Conservation (phyloP, 768 basidiomycete genomes). For the Floccularia luteovirens region DNA sequence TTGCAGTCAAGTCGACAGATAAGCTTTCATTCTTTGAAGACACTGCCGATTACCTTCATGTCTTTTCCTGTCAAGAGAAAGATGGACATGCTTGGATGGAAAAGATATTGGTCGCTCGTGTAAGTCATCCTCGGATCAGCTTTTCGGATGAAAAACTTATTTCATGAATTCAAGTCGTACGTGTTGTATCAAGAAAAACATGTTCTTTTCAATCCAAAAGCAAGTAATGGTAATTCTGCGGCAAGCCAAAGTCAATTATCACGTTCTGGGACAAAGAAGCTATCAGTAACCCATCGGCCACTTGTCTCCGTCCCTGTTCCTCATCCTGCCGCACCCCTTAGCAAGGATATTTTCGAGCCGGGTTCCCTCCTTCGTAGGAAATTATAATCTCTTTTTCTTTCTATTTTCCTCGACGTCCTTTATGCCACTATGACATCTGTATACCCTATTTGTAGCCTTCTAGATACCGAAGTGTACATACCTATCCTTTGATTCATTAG, state of each 20-base stretch:
- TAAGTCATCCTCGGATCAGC: conserved; percentile 27
- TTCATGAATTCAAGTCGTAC: conserved; percentile 49
- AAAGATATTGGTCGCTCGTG: conserved; percentile 74
- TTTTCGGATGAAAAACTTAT: background rate
- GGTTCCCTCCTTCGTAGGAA: conserved; percentile 65
- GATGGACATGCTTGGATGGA: conserved; percentile 78
- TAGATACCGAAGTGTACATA: background rate
- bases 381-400: conserved; percentile 15
- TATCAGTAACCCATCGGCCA: conserved; percentile 11
- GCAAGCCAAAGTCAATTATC: conserved; percentile 16
- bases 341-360: conserved; percentile 54
- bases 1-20: conserved; percentile 86
- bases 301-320: conserved; percentile 38
- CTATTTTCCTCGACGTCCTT: background rate
- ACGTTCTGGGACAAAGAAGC: conserved; percentile 32
- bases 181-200: conserved; percentile 76
- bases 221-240: conserved; percentile 17
- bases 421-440: background rate
- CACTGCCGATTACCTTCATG: conserved; percentile 79
- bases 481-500: background rate
- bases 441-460: background rate
- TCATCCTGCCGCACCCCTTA: conserved; percentile 14
- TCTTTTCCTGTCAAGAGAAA: conserved; percentile 70
- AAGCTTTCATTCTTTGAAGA: conserved; percentile 84
- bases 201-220: conserved; percentile 46